Evolutionary conservation across 1,284 basidiomycete species (phyloP).

Genomic region (Tylopilus sp.): DNA sequence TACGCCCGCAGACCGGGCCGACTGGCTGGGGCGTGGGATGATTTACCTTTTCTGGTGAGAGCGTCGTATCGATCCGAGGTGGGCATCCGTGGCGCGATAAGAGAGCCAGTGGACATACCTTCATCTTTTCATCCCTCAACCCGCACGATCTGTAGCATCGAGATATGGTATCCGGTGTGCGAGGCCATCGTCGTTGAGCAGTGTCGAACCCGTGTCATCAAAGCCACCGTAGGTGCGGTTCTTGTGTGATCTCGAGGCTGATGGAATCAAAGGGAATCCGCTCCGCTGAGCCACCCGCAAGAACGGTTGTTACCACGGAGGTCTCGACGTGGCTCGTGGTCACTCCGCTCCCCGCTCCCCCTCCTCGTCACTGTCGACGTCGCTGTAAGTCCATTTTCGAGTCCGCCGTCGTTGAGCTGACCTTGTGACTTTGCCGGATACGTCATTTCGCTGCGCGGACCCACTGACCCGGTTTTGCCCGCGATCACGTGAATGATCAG

Average conservation of each 20-base stretch:
- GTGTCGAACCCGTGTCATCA: conserved; percentile 5
- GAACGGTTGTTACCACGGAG: background rate
- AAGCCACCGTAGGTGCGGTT: conserved; percentile 13
- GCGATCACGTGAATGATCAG: conserved; percentile 25
- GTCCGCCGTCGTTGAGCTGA: conserved; percentile 15
- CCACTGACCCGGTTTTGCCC: conserved; percentile 24
- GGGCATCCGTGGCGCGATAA: conserved; percentile 19
- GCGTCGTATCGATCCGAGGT: conserved; percentile 31
- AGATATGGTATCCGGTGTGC: conserved; percentile 5
- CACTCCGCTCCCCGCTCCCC: background rate
- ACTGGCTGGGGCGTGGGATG: conserved; percentile 6
- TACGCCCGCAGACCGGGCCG: too few species aligned
- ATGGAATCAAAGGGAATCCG: background rate
- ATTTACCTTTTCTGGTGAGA: background rate
- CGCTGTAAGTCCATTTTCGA: conserved; percentile 6
- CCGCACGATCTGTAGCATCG: conserved; percentile 20
- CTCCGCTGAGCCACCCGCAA: background rate
- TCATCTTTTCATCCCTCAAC: conserved; percentile 8
- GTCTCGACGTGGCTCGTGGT: too few species aligned
- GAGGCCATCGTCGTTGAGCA: conserved; percentile 10
- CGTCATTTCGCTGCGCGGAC: conserved; percentile 9
- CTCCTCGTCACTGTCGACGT: background rate
- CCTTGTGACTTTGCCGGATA: conserved; percentile 9
- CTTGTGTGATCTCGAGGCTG: conserved; percentile 6
- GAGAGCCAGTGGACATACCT: conserved; percentile 1